Evolutionary conservation across 176 grass and related monocot species (phyloP).

Genomic region (Hordeum marinum): DNA sequence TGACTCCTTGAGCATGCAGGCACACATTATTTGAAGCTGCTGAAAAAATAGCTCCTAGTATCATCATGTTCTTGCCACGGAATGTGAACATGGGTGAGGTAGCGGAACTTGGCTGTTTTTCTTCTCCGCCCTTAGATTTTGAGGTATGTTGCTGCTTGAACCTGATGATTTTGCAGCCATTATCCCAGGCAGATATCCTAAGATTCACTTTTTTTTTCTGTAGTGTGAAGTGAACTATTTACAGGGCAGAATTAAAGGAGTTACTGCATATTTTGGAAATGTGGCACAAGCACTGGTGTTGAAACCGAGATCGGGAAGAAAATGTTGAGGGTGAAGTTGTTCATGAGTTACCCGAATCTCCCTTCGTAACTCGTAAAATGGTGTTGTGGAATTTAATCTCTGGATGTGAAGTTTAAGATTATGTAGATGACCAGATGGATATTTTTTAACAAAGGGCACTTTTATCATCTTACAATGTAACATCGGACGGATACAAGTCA

Average conservation of each 20-base stretch:
- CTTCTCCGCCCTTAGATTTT: slow-evolving; percentile 45
- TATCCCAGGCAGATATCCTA: not conserved
- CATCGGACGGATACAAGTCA: no score
- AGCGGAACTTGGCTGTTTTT: slow-evolving; percentile 55
- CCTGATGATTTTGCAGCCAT: not conserved
- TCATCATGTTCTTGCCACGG: slow-evolving; percentile 70
- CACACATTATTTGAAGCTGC: slow-evolving; percentile 44
- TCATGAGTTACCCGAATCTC: no score
- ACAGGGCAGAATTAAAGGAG: slow-evolving; percentile 31
- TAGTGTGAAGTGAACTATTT: slow-evolving; percentile 51
- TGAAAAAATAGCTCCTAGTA: slow-evolving; percentile 40
- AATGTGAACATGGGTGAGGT: slow-evolving; percentile 45
- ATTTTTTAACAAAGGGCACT: no score
- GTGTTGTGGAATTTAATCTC: no score
- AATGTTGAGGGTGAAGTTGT: no score
- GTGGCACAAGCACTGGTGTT: no score
- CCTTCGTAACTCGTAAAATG: no score
- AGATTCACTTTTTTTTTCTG: not conserved
- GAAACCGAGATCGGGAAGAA: no score
- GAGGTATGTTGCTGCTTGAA: slow-evolving; percentile 22
- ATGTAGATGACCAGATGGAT: no score
- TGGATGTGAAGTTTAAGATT: no score
- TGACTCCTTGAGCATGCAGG: no score
- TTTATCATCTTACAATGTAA: no score
- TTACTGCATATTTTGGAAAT: slow-evolving; percentile 55